Evolutionary conservation across 1,284 basidiomycete genomes (phyloP).

Genomic region (Cutaneotrichosporon cyanovorans): DNA sequence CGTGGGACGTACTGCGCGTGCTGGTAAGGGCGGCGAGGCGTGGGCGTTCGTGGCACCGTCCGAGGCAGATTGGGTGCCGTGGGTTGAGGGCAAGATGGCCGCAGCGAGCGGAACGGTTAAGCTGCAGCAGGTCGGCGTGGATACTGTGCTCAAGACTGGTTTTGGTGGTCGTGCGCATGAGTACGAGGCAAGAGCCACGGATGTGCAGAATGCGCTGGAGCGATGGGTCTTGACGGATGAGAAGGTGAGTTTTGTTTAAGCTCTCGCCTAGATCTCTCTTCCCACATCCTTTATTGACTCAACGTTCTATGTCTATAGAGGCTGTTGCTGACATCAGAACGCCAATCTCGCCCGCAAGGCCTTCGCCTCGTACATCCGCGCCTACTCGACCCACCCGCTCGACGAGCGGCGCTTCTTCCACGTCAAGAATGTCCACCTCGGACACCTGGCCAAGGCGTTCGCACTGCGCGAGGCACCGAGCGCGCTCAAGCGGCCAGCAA

Average conservation of each 20-base stretch:
- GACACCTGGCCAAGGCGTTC: slow-evolving; percentile 94
- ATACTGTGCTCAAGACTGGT: slow-evolving; percentile 65
- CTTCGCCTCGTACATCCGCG: slow-evolving; percentile 85
- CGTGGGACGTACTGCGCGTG: slow-evolving; percentile 93
- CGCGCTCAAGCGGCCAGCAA: slow-evolving; percentile 47
- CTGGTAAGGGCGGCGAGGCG: slow-evolving; percentile 75
- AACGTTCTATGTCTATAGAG: too few species aligned
- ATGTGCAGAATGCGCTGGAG: slow-evolving; percentile 91
- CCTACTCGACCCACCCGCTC: slow-evolving; percentile 94
- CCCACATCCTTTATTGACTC: too few species aligned
- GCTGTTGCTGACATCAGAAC: slow-evolving; percentile 58
- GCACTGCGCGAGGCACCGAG: slow-evolving; percentile 88
- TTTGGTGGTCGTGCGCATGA: slow-evolving; percentile 76
- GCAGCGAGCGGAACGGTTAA: slow-evolving; percentile 44
- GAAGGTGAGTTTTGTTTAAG: slow-evolving; percentile 56
- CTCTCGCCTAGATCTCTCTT: too few species aligned
- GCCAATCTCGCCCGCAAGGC: slow-evolving; percentile 70
- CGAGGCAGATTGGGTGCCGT: slow-evolving; percentile 79
- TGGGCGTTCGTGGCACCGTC: slow-evolving; percentile 83
- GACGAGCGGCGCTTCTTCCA: slow-evolving; percentile 96
- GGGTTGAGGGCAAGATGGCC: slow-evolving; percentile 72
- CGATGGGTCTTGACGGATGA: slow-evolving; percentile 77
- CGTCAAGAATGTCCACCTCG: slow-evolving; percentile 84
- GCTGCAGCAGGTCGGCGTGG: slow-evolving; percentile 58
- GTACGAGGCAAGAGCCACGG: slow-evolving; percentile 85